Percentiles rank a stretch among this genome's conserved stretches.
These are phyloP conservation scores for Chalciporus pseudorubinellus DNA, from an alignment of 768 basidiomycete species.

Conservation along the genomic window DNA sequence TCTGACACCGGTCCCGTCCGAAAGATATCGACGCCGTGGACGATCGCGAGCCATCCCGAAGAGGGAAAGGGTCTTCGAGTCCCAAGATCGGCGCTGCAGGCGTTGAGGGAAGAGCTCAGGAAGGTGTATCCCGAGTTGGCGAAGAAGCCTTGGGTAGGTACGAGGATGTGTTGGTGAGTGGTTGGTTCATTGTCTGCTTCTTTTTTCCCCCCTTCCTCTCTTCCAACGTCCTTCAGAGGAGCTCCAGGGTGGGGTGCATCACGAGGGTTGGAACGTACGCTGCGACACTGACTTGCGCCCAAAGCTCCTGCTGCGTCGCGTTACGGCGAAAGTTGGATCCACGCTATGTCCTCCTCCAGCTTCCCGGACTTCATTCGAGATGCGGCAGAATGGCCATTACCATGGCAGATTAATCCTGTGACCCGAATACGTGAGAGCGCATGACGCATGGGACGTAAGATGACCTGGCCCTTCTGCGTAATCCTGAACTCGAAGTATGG, in stretches of 20 bases:
- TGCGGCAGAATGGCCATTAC: neutral
- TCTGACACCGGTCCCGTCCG: slow-evolving; percentile 10
- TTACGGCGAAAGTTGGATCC: neutral
- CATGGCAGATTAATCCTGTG: neutral
- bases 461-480: neutral
- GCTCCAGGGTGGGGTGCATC: neutral
- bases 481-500: neutral
- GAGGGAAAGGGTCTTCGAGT: slow-evolving; percentile 56
- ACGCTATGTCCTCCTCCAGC: neutral
- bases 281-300: neutral
- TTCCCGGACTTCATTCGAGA: neutral
- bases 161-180: slow-evolving; percentile 85
- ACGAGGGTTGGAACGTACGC: too few relatives aligned
- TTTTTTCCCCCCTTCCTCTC: neutral
- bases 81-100: slow-evolving; percentile 51
- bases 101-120: slow-evolving; percentile 51
- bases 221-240: neutral
- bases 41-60: slow-evolving; percentile 57
- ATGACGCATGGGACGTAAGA: neutral
- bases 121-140: slow-evolving; percentile 76
- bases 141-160: slow-evolving; percentile 64
- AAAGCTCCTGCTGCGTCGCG: neutral
- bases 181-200: neutral
- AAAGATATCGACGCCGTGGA: slow-evolving; percentile 73
- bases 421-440: neutral